Conservation (phyloP, 441 rosid species). For the Francoa sonchifolia region DNA sequence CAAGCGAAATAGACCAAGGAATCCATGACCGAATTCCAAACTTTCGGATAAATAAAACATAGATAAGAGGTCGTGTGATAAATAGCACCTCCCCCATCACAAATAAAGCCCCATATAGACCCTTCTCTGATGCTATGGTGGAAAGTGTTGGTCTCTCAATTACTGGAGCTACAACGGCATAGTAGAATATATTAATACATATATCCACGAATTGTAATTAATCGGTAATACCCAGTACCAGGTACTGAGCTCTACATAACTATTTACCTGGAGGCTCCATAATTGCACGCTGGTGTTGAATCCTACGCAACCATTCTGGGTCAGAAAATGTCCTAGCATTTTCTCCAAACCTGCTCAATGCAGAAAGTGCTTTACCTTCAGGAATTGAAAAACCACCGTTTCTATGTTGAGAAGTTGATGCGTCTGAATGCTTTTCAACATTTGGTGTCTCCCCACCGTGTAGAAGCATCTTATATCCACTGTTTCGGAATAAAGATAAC, state of each 20-base stretch:
- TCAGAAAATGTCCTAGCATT: constrained; percentile 49
- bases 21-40: constrained; percentile 74
- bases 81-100: constrained; percentile 60
- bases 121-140: constrained; percentile 50
- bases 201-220: constrained; percentile 1
- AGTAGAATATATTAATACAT: constrained; percentile 10
- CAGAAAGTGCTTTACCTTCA: constrained; percentile 71
- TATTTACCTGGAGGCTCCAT: constrained; percentile 40
- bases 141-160: constrained; percentile 38
- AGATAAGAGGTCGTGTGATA: constrained; percentile 72
- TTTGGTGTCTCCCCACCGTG: constrained; percentile 79
- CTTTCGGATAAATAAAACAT: constrained; percentile 67
- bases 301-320: constrained; percentile 41
- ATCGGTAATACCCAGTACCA: no score
- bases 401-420: constrained; percentile 24
- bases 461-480: constrained; percentile 88
- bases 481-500: constrained; percentile 50
- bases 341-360: constrained; percentile 68
- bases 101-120: constrained; percentile 48
- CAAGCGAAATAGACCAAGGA: constrained; percentile 80
- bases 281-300: constrained; percentile 53
- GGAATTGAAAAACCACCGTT: constrained; percentile 12
- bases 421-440: constrained; percentile 28
- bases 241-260: constrained; percentile 6
- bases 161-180: constrained; percentile 22